Percentiles rank a stretch among this genome's conserved stretches.
These are phyloP conservation scores for Trichoderma sp. DNA, from an alignment of 2,329 filamentous ascomycete genomes.

Conservation along the genomic window DNA sequence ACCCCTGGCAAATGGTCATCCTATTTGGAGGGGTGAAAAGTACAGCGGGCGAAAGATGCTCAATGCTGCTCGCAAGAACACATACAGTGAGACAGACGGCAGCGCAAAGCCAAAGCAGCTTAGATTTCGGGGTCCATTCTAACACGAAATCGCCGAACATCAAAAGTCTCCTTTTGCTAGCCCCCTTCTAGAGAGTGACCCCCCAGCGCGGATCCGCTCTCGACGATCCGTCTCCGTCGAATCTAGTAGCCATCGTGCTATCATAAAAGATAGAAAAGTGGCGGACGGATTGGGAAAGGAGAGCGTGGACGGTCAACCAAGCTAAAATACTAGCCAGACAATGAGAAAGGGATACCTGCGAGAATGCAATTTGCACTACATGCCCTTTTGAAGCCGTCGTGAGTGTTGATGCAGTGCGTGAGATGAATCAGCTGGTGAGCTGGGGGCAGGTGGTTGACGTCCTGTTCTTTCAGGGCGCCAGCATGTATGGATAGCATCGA, in stretches of 20 bases:
- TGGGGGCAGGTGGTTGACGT: background rate
- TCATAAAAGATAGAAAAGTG: background rate
- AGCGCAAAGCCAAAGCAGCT: background rate
- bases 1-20: background rate
- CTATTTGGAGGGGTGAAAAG: background rate
- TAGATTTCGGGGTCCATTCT: conserved; percentile 16
- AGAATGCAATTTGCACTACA: background rate
- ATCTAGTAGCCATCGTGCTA: background rate
- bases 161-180: background rate
- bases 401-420: background rate
- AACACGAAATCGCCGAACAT: conserved; percentile 4
- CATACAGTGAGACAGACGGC: background rate
- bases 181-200: background rate
- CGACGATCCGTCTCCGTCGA: conserved; percentile 5
- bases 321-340: background rate
- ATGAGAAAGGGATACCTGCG: background rate
- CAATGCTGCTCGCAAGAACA: background rate
- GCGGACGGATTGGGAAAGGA: background rate
- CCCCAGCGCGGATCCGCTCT: background rate
- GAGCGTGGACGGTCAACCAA: background rate
- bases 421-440: background rate
- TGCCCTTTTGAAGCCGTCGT: background rate
- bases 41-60: background rate
- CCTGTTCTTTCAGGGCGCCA: background rate
- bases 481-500: background rate